Evolutionary conservation across 768 basidiomycete species (phyloP), one percentile per base, ranked within the genome.

Genomic region (Candolleomyces aberdarensis): DNA sequence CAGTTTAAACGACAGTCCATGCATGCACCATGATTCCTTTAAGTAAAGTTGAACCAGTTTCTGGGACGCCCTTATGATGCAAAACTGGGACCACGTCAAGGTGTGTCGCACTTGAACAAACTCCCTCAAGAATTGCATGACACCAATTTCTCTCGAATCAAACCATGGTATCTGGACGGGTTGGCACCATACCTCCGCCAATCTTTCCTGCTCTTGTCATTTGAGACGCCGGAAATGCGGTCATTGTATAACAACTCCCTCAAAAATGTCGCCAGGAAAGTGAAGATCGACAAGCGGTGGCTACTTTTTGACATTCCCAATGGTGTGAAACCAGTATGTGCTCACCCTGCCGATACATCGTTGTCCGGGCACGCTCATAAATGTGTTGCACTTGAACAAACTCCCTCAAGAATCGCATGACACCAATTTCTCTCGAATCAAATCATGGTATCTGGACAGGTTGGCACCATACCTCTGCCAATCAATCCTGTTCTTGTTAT

Each of bases 31-130:
- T n/a, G n/a, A n/a, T n/a, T n/a, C n/a, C n/a, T n/a, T n/a, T n/a
- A n/a, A n/a, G n/a, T n/a, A n/a, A n/a, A n/a, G n/a, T n/a, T n/a
- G n/a, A n/a, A n/a, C n/a, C n/a, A n/a, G n/a, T n/a, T n/a, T n/a
- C n/a, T n/a, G n/a, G 79, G 94, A 98, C 72, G 89, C 89, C 3
- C 82, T 98, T 66, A 83, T 85, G 3, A 98, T 98, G 97, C 97
- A 98, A 76, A 99, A 99, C 67, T 99, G 97, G 97, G 95, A 98
- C 43, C 97, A 98, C 69, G 83, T 96, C 19, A 92, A 97, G 81
- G 96, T 93, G 69, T 40, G 79, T 85, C 85, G 6, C 83, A 90
- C 65, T 74, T 98, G 61, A 98, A 98, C 75, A 81, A 89, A 65
- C 79, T 97, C 11, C 97, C 97, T 1, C 93, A 94, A 67, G 92